Evolutionary conservation across 306 rosid genomes (phyloP).

Genomic region (Acacia confusa): DNA sequence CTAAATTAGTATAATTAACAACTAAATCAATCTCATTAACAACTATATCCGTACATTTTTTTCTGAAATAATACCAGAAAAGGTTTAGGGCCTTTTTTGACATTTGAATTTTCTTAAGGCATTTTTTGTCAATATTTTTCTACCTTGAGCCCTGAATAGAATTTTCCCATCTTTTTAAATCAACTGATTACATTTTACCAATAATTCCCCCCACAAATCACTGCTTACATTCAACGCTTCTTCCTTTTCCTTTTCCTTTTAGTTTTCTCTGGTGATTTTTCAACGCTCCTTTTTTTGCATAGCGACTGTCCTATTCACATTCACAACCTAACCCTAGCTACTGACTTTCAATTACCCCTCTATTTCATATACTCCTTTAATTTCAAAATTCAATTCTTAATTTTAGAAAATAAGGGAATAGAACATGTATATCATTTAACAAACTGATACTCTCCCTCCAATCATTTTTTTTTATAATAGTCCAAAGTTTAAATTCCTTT

Average conservation of each 20-base stretch:
- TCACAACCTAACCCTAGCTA: background rate
- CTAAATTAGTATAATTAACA: no score
- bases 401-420: background rate
- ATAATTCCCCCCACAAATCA: slow-evolving; percentile 11
- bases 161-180: slow-evolving; percentile 12
- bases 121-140: no score
- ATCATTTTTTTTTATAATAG: no score
- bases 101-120: no score
- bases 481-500: no score
- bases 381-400: background rate
- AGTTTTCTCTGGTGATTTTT: background rate
- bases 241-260: background rate
- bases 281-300: background rate
- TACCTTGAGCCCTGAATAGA: no score
- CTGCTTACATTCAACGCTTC: background rate
- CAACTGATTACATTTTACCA: slow-evolving; percentile 17
- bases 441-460: no score
- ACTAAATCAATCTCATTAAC: no score
- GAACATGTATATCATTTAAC: no score
- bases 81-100: no score
- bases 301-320: background rate
- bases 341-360: background rate
- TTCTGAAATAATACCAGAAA: no score
- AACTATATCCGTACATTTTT: no score
- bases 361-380: background rate